A percentile compares a stretch with the other conserved stretches of the same genome.
Evolutionary conservation across 257 asterid genomes (phyloP).

Genomic region (Fraxinus cuspidata): DNA sequence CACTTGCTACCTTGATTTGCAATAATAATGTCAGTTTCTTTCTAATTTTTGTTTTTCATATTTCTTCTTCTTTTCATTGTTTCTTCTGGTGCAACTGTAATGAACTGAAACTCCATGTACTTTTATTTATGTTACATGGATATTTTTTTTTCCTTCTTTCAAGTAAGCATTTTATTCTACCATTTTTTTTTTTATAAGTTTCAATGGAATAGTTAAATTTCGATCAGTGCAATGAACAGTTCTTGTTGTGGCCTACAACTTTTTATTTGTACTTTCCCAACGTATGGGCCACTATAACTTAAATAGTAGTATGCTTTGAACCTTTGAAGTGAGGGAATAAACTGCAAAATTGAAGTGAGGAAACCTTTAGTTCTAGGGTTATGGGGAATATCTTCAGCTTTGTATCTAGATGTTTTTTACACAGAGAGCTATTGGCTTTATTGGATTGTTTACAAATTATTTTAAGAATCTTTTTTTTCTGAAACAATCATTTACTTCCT

Average conservation of each 20-base stretch:
- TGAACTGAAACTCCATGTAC: neutral
- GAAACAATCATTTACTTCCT: neutral
- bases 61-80: neutral
- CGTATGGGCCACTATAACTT: no score
- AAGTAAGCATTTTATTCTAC: neutral
- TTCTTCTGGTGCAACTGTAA: slow-evolving; percentile 5
- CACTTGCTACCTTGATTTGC: slow-evolving; percentile 11
- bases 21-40: slow-evolving; percentile 4
- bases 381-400: no score
- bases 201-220: neutral
- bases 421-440: neutral
- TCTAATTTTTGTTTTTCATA: neutral
- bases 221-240: neutral
- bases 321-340: no score
- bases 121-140: neutral
- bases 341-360: neutral
- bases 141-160: neutral
- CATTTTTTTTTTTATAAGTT: neutral
- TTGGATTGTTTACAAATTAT: neutral
- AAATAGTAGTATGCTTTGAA: no score
- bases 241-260: no score
- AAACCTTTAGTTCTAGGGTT: neutral
- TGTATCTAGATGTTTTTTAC: neutral
- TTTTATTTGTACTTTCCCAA: no score
- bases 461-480: neutral